A percentile compares a stretch with the other conserved stretches of the same genome.
Conservation (phyloP, 73 alveolate genomes). For the Uronychia binucleata region DNA sequence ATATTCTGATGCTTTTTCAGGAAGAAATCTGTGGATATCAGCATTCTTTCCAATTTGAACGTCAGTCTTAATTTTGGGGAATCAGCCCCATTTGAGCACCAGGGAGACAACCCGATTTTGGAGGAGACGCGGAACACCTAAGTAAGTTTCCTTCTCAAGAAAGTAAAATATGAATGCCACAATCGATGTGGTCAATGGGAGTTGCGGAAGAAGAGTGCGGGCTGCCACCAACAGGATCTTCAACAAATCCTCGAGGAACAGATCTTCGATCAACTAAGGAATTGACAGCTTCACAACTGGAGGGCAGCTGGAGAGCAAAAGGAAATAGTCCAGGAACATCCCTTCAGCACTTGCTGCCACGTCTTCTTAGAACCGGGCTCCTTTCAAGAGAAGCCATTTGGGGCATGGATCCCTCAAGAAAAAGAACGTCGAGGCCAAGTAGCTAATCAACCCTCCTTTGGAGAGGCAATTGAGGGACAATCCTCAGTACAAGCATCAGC, state of each 20-base stretch:
- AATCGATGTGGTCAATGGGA: neutral
- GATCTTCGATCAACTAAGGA: neutral
- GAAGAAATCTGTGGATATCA: neutral
- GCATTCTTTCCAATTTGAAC: neutral
- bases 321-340: neutral
- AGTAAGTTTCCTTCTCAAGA: neutral
- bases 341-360: neutral
- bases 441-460: neutral
- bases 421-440: neutral
- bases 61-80: neutral
- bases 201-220: neutral
- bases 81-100: neutral
- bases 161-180: neutral
- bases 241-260: neutral
- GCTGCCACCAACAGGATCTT: neutral
- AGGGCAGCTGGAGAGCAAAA: neutral
- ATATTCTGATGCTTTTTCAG: neutral
- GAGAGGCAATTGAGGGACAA: neutral
- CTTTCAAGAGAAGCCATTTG: neutral
- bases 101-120: neutral
- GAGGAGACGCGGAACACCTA: neutral
- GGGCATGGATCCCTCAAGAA: neutral
- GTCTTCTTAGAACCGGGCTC: neutral
- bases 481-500: neutral
- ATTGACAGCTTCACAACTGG: neutral